Evolutionary conservation across 129 eudicot genomes (phyloP).

Genomic region (Centaurea solstitialis): DNA sequence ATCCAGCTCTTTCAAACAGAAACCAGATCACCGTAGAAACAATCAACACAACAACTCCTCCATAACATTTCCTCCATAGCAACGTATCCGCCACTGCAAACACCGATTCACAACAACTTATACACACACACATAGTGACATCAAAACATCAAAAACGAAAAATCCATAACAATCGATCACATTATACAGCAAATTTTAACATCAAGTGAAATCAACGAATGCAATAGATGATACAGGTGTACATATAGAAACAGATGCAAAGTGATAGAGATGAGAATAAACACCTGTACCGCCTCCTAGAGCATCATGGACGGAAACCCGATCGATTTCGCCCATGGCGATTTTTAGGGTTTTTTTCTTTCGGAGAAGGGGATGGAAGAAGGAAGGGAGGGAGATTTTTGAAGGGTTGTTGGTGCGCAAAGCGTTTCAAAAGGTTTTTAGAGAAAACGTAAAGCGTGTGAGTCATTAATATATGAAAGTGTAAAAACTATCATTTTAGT

Average conservation of each 20-base stretch:
- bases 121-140: background rate
- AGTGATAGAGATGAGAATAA: background rate
- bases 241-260: background rate
- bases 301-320: constrained; percentile 58
- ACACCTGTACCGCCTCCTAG: constrained; percentile 88
- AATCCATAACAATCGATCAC: background rate
- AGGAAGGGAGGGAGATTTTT: constrained; percentile 26
- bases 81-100: constrained; percentile 87
- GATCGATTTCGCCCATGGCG: constrained; percentile 68
- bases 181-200: background rate
- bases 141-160: background rate
- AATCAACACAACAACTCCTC: constrained; percentile 49
- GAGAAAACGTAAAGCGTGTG: constrained; percentile 21
- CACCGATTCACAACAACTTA: constrained; percentile 14
- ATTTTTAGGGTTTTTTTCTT: constrained; percentile 41
- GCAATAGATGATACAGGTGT: background rate
- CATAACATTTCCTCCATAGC: constrained; percentile 67
- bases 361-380: background rate
- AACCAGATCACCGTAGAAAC: constrained; percentile 65
- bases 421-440: constrained; percentile 14
- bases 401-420: constrained; percentile 33
- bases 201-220: background rate
- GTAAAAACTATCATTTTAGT: background rate
- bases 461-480: background rate
- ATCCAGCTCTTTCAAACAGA: constrained; percentile 70